Evolutionary conservation across 805 yeast genomes (phyloP).

Genomic region (Monosporozyma siamensis): DNA sequence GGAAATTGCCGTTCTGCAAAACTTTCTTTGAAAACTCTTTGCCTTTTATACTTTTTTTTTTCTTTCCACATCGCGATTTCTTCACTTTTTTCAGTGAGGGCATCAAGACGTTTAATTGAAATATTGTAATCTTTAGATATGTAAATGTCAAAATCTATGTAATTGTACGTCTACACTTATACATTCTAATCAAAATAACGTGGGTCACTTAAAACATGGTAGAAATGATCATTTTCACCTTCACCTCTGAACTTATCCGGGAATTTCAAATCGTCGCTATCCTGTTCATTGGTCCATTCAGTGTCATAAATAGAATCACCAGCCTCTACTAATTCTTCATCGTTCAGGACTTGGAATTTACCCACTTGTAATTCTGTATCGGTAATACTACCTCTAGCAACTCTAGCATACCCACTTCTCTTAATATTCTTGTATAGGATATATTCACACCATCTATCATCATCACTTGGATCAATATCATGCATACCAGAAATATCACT

Average conservation of each 20-base stretch:
- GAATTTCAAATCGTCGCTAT: constrained; percentile 54
- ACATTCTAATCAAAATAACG: constrained; percentile 45
- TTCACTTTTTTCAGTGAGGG: neutral
- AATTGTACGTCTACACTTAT: too few species aligned
- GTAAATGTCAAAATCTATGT: too few species aligned
- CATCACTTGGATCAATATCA: constrained; percentile 87
- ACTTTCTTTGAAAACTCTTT: neutral
- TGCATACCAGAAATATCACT: constrained; percentile 77
- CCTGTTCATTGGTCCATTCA: constrained; percentile 43
- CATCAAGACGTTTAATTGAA: too few species aligned
- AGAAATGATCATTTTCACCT: constrained; percentile 88
- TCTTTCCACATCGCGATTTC: neutral
- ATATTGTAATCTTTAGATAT: too few species aligned
- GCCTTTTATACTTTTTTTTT: neutral
- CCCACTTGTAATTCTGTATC: constrained; percentile 96
- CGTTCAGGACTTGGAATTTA: constrained; percentile 56
- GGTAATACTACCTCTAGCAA: constrained; percentile 86
- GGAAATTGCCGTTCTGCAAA: too few species aligned
- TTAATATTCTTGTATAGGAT: constrained; percentile 78
- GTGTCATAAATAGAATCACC: constrained; percentile 43
- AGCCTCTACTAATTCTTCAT: constrained; percentile 26
- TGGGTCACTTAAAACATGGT: constrained; percentile 93
- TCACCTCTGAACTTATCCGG: constrained; percentile 76
- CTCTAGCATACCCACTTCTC: constrained; percentile 89
- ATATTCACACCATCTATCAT: constrained; percentile 99